Percentiles rank a stretch among this genome's conserved stretches.
phyloP scores from a whole-genome alignment of 257 asterid species.

The Cruciata laevipes region DNA sequence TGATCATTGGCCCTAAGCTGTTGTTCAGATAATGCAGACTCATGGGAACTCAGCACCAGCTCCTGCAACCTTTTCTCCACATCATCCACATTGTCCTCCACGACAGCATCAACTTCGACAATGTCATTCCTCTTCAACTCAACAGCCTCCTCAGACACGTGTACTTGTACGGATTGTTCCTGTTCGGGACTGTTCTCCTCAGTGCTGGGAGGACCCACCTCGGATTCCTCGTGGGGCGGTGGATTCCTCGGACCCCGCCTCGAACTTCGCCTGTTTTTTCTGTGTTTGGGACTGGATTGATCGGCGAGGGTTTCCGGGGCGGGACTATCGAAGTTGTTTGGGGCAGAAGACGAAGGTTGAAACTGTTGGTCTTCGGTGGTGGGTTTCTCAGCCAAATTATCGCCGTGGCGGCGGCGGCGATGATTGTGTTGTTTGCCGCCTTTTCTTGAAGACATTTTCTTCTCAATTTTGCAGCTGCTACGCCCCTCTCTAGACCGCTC shows the following conservation, averaged over 20 bases:
- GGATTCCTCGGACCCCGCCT: conserved; percentile 18
- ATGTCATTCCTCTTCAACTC: conserved; percentile 10
- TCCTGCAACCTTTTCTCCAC: conserved; percentile 40
- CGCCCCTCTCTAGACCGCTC: background rate
- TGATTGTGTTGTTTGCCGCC: conserved; percentile 10
- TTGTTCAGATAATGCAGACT: conserved; percentile 47
- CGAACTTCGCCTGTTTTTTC: conserved; percentile 19
- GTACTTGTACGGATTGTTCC: conserved; percentile 19
- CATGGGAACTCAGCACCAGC: conserved; percentile 37
- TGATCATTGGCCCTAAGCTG: conserved; percentile 50
- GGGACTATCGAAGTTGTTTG: background rate
- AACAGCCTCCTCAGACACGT: background rate
- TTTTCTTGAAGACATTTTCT: conserved; percentile 14
- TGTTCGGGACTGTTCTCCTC: conserved; percentile 5
- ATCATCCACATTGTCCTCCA: conserved; percentile 28
- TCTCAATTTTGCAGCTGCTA: background rate
- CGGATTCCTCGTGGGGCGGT: conserved; percentile 19
- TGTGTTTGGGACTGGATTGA: conserved; percentile 8
- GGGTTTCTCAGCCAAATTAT: background rate
- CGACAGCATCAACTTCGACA: conserved; percentile 8
- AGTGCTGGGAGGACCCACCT: conserved; percentile 12
- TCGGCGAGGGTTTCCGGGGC: conserved; percentile 1
- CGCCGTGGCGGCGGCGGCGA: conserved; percentile 4
- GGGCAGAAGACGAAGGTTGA: background rate
- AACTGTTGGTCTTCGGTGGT: background rate